Base-by-base conservation (phyloP, 1,284 basidiomycete species). In the Cryptococcus amylolentus region DNA sequence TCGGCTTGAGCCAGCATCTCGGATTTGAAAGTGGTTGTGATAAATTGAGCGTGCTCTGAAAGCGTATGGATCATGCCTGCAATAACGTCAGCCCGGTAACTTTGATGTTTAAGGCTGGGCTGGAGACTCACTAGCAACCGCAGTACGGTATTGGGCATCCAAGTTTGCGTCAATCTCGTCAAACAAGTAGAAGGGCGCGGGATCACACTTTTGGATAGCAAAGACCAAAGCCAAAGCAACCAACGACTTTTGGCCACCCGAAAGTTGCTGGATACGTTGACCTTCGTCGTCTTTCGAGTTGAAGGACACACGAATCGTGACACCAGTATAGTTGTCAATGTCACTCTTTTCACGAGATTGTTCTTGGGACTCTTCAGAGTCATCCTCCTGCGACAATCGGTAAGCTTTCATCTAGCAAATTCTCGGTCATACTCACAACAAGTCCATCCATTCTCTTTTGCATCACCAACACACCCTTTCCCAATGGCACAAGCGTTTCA, bases 151-250 rank as follows among this genome's bases (percentile, higher is more conserved):
- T 79, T 98, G 92, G 5, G 95, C 91, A 69, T 99, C 96, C 52
- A 99, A 82, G 69, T 98, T 98, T 51, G 95, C 95, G 69, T 98
- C 95, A 70, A 98, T 98, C 86, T 99, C 96, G 74, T 99, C 96
- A 72, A 98, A 98, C n/a, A 99, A 82, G 77, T 98, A 98, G 81
- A 99, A 99, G 0, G 96, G 96, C 0, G 96, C 96, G 1, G 96
- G 96, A 71, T 99, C 96, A 75, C 94, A 98, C 77, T 96, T 97
- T 76, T 99, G 96, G 67, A 98, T 98, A 8, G 95, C 93, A 71
- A 98, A 98, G 18, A 99, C 94, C 88, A 65, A 1, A 1, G 96
- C 92, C 28, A 99, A 85, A 0, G 96, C 96, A 4, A 98, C 96
- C 12, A 99, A 81, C 1, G 93, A 94, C 74, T 98, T 98, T 70